These are phyloP conservation scores for Berberis vulgaris DNA, from an alignment of 164 flowering plant genomes.

Conservation along the genomic window DNA sequence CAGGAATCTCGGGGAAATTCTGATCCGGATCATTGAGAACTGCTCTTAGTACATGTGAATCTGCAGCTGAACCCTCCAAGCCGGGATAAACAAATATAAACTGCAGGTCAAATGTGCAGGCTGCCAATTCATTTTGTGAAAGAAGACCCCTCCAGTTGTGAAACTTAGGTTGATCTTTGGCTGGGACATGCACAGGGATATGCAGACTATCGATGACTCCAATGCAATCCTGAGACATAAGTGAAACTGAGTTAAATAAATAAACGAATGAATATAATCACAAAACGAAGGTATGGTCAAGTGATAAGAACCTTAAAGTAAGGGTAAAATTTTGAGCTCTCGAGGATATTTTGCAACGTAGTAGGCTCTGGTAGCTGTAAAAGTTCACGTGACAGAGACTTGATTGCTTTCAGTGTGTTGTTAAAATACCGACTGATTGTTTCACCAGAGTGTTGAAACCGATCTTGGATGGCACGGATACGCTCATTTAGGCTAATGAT, in stretches of 20 bases:
- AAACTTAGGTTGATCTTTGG: constrained; percentile 60
- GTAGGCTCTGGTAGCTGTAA: constrained; percentile 28
- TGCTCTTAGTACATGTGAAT: constrained; percentile 57
- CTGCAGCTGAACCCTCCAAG: constrained; percentile 83
- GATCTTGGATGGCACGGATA: constrained; percentile 59
- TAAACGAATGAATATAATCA: not conserved
- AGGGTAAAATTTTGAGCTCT: constrained; percentile 42
- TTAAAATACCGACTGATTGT: constrained; percentile 73
- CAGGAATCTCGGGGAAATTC: constrained; percentile 62
- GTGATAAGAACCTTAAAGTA: constrained; percentile 49
- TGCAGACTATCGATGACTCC: constrained; percentile 72
- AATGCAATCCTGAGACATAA: constrained; percentile 51
- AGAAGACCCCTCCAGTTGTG: constrained; percentile 51
- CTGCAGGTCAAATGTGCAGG: constrained; percentile 69
- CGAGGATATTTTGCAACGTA: constrained; percentile 40
- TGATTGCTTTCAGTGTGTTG: constrained; percentile 59
- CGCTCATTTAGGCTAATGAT: constrained; percentile 68
- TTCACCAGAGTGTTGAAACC: constrained; percentile 79
- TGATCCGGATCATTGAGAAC: constrained; percentile 66
- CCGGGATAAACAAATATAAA: constrained; percentile 74
- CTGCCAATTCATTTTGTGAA: constrained; percentile 69
- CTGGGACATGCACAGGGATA: constrained; percentile 67
- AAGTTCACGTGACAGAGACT: constrained; percentile 58
- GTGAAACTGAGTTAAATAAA: not conserved
- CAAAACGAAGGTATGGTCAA: not conserved